Evolutionary conservation across 164 flowering plant genomes (phyloP).

Genomic region (Stephania cephalantha): DNA sequence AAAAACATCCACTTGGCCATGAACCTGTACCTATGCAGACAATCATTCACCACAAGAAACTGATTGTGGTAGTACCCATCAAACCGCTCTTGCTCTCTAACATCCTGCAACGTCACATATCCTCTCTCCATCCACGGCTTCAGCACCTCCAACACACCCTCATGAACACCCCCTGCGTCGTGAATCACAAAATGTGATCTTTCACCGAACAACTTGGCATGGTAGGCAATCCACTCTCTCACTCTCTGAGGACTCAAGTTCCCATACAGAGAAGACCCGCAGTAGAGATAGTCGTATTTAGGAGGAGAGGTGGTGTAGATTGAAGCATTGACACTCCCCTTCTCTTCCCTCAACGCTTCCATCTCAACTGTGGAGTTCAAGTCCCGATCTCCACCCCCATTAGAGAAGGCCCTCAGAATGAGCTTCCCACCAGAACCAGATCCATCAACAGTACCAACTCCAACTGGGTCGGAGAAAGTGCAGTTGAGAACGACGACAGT

Average conservation of each 20-base stretch:
- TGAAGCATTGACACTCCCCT: conserved; percentile 31
- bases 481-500: conserved; percentile 86
- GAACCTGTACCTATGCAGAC: conserved; percentile 73
- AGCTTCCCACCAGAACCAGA: conserved; percentile 37
- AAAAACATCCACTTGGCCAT: conserved; percentile 88
- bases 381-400: conserved; percentile 41
- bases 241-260: conserved; percentile 73
- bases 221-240: conserved; percentile 93
- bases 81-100: conserved; percentile 73
- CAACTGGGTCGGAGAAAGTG: conserved; percentile 48
- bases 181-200: conserved; percentile 78
- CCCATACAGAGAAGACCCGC: conserved; percentile 84
- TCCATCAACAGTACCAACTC: conserved; percentile 16
- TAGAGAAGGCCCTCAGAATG: conserved; percentile 45
- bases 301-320: conserved; percentile 24
- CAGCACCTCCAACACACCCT: conserved; percentile 69
- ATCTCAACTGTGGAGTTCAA: conserved; percentile 40
- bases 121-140: conserved; percentile 94
- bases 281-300: conserved; percentile 72
- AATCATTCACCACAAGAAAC: conserved; percentile 88
- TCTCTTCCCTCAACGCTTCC: conserved; percentile 39
- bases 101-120: conserved; percentile 78
- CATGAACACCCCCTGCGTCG: conserved; percentile 90
- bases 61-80: conserved; percentile 97
- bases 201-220: conserved; percentile 62